Evolutionary conservation across 2,329 filamentous ascomycete genomes (phyloP).

Genomic region (Paecilomyces fulvus): DNA sequence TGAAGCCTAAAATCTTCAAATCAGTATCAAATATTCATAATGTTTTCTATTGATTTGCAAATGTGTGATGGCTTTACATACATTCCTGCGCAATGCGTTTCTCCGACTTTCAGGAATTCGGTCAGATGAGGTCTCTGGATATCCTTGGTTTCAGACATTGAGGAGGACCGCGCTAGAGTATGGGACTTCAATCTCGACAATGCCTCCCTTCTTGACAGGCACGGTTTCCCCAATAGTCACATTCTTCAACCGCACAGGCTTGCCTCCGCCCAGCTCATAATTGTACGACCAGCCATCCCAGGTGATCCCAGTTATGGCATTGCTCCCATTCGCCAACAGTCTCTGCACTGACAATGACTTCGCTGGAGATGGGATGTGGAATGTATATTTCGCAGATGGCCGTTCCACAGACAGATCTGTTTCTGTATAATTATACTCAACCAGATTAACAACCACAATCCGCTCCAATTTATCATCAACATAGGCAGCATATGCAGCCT

Average conservation of each 20-base stretch:
- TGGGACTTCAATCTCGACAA: slow-evolving; percentile 16
- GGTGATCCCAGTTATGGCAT: slow-evolving; percentile 54
- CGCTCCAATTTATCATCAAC: slow-evolving; percentile 36
- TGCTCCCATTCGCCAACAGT: slow-evolving; percentile 53
- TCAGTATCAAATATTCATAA: too few relatives aligned
- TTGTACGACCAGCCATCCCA: slow-evolving; percentile 57
- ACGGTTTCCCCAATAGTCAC: slow-evolving; percentile 45
- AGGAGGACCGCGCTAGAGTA: slow-evolving; percentile 20
- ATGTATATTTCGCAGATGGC: slow-evolving; percentile 14
- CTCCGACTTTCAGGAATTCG: too few relatives aligned
- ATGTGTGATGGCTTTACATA: too few relatives aligned
- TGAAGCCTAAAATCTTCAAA: too few relatives aligned
- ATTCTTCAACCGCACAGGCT: slow-evolving; percentile 47
- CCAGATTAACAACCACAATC: slow-evolving; percentile 51
- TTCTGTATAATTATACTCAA: slow-evolving; percentile 51
- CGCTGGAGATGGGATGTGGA: slow-evolving; percentile 15
- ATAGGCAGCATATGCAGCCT: slow-evolving; percentile 52
- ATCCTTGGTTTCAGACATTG: slow-evolving; percentile 2
- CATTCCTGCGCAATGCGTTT: too few relatives aligned
- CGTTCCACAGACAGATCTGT: slow-evolving; percentile 27
- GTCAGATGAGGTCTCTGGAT: too few relatives aligned
- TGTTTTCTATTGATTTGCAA: too few relatives aligned
- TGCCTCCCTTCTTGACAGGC: slow-evolving; percentile 25
- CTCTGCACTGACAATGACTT: slow-evolving; percentile 36
- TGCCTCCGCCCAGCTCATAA: slow-evolving; percentile 48